Percentiles rank a stretch among this genome's conserved stretches.
Conservation (phyloP, 257 asterid genomes). For the Anisodus acutangulus region DNA sequence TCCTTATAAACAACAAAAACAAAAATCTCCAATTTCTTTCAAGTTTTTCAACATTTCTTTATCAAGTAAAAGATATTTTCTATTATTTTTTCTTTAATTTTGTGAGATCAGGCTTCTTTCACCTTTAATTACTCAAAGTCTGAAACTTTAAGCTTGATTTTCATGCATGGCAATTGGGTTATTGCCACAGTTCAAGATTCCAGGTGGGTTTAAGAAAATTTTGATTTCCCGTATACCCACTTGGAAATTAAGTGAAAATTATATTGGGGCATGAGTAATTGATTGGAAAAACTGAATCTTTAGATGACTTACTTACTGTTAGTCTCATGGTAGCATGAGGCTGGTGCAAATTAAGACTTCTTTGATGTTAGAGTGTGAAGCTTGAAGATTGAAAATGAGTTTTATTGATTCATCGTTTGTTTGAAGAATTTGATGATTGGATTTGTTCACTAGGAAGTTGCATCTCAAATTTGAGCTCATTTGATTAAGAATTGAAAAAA, state of each 20-base stretch:
- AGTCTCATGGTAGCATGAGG: background rate
- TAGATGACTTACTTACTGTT: background rate
- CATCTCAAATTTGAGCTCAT: no score
- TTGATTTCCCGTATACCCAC: background rate
- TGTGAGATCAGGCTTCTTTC: background rate
- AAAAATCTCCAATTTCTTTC: background rate
- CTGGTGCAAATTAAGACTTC: no score
- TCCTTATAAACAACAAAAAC: background rate
- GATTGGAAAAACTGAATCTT: background rate
- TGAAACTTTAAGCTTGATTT: slow-evolving; percentile 14
- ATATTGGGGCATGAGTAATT: background rate
- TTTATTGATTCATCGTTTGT: no score
- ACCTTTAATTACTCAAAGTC: slow-evolving; percentile 4
- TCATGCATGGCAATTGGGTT: slow-evolving; percentile 1
- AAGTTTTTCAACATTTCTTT: background rate
- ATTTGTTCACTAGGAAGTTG: no score
- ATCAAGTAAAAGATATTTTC: background rate
- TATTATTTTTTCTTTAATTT: background rate
- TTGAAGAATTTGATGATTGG: no score
- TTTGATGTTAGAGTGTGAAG: no score
- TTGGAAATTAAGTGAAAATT: slow-evolving; percentile 9
- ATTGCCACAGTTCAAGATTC: slow-evolving; percentile 5
- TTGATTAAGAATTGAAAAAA: no score
- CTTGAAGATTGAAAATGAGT: no score
- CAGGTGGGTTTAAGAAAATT: background rate